Percentiles rank a stretch among this genome's conserved stretches.
These are phyloP conservation scores for Calonectria pauciramosa DNA, from an alignment of 2,329 filamentous ascomycete genomes.

Conservation along the genomic window DNA sequence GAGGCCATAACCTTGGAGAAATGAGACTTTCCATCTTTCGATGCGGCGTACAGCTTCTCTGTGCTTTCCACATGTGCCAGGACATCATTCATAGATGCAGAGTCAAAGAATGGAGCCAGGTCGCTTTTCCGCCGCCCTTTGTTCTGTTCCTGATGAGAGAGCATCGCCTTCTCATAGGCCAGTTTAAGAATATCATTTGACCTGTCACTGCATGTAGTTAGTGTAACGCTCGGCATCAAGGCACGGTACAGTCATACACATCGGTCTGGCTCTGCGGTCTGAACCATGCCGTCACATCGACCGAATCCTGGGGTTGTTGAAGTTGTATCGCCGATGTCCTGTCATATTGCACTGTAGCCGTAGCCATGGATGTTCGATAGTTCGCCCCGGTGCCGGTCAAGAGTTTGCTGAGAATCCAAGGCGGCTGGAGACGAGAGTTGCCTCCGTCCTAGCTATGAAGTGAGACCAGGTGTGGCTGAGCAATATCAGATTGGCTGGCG, in stretches of 20 bases:
- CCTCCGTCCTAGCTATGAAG: not conserved
- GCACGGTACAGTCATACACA: not conserved
- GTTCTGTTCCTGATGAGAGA: conserved; percentile 10
- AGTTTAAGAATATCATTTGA: conserved; percentile 12
- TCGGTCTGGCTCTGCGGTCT: not conserved
- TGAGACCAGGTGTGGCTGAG: not conserved
- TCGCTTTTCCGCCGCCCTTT: not conserved
- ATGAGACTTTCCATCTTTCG: conserved; percentile 8
- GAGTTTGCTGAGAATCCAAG: too few relatives aligned
- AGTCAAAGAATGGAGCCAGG: not conserved
- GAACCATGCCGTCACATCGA: conserved; percentile 17
- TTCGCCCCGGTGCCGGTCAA: too few relatives aligned
- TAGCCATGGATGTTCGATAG: not conserved
- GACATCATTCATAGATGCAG: conserved; percentile 19
- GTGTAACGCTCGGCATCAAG: not conserved
- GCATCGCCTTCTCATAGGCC: conserved; percentile 20
- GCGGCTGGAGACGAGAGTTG: not conserved
- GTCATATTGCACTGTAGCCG: not conserved
- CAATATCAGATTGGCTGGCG: not conserved
- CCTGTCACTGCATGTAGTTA: not conserved
- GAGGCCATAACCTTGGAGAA: not conserved
- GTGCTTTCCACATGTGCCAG: not conserved
- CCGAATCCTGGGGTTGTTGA: not conserved
- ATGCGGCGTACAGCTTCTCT: not conserved
- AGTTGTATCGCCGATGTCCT: not conserved